phyloP scores from a whole-genome alignment of 2,329 filamentous ascomycete genomes.

The Fusarium keratoplasticum region DNA sequence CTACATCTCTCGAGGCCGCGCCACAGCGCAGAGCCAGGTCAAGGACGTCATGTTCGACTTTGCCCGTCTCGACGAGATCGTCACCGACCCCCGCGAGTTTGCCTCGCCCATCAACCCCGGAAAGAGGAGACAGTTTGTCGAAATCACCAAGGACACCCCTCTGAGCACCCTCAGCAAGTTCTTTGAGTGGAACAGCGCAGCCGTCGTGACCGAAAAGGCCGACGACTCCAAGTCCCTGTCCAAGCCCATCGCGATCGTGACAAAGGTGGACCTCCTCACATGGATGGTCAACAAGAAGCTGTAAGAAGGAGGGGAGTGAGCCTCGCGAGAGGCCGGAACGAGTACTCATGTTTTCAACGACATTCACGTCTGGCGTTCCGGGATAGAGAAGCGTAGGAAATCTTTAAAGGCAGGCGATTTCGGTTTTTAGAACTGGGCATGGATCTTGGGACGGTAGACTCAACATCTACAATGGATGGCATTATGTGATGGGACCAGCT shows the following conservation, averaged over 20 bases:
- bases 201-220: slow-evolving; percentile 86
- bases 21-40: slow-evolving; percentile 78
- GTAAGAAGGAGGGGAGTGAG: slow-evolving; percentile 28
- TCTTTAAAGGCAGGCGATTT: slow-evolving; percentile 25
- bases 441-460: slow-evolving; percentile 50
- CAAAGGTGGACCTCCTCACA: slow-evolving; percentile 93
- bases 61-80: slow-evolving; percentile 84
- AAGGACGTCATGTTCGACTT: slow-evolving; percentile 98
- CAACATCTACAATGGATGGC: slow-evolving; percentile 53
- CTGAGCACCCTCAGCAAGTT: slow-evolving; percentile 88
- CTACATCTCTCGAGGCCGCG: slow-evolving; percentile 87
- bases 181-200: slow-evolving; percentile 98
- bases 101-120: slow-evolving; percentile 52
- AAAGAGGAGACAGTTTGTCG: slow-evolving; percentile 80
- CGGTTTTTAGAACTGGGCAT: slow-evolving; percentile 33
- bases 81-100: slow-evolving; percentile 84
- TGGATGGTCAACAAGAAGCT: slow-evolving; percentile 82
- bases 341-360: slow-evolving; percentile 49
- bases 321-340: slow-evolving; percentile 43
- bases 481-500: slow-evolving; percentile 33
- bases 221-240: slow-evolving; percentile 66
- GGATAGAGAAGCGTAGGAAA: slow-evolving; percentile 35
- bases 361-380: slow-evolving; percentile 48
- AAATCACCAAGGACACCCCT: slow-evolving; percentile 92
- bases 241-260: slow-evolving; percentile 90